Conservation (phyloP, 192 early-diverging fungal species). For the Backusella australiensis region DNA sequence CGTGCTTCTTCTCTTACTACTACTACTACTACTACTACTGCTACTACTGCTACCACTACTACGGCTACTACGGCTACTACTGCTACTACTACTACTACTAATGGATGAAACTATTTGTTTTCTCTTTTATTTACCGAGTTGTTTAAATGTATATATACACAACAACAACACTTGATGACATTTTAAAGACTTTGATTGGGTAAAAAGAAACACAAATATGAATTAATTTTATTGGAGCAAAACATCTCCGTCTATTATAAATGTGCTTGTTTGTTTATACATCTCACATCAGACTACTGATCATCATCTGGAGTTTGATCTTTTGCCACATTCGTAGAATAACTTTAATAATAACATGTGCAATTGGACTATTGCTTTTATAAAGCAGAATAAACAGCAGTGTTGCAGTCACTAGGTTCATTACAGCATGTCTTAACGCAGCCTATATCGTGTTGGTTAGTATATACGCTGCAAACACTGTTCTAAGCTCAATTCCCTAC, state of each 20-base stretch:
- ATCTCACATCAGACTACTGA: conserved; percentile 2
- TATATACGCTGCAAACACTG: background rate
- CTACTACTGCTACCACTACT: too few relatives aligned
- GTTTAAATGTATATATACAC: too few relatives aligned
- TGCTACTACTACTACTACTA: too few relatives aligned
- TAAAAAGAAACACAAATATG: background rate
- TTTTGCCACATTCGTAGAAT: conserved; percentile 8
- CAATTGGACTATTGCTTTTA: conserved; percentile 17
- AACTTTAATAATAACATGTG: background rate
- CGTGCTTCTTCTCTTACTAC: background rate
- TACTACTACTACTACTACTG: too few relatives aligned
- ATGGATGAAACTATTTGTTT: background rate
- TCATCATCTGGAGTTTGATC: conserved; percentile 5
- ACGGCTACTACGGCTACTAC: too few relatives aligned
- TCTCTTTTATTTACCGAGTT: background rate
- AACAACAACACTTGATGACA: too few relatives aligned
- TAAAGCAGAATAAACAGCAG: conserved; percentile 22
- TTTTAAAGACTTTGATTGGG: too few relatives aligned
- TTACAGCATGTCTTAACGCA: conserved; percentile 18
- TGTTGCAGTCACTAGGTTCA: conserved; percentile 15
- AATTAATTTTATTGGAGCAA: background rate
- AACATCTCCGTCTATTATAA: background rate
- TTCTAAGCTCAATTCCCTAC: background rate
- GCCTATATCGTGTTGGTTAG: conserved; percentile 9
- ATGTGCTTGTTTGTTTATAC: conserved; percentile 10